Conservation (phyloP, 73 alveolate species). For the Paramecium caudatum region DNA sequence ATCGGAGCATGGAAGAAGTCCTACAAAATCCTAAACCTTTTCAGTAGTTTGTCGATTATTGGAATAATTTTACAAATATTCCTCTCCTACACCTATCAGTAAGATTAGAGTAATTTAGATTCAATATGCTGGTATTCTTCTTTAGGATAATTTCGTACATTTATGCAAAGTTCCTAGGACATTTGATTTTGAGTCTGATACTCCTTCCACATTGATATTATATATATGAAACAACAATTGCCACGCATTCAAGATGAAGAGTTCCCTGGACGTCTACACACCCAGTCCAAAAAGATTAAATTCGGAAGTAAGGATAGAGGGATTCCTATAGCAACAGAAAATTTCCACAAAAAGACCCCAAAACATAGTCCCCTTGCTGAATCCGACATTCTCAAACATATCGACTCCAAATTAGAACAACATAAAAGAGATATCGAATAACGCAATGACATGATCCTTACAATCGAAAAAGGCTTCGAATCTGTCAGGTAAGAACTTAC, state of each 20-base stretch:
- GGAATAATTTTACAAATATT: constrained; percentile 28
- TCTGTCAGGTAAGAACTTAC: constrained; percentile 35
- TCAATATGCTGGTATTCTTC: background rate
- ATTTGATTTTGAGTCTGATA: constrained; percentile 46
- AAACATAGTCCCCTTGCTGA: constrained; percentile 42
- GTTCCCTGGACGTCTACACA: constrained; percentile 53
- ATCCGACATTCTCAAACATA: constrained; percentile 18
- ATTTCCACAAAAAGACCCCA: constrained; percentile 5
- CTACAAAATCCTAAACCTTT: background rate
- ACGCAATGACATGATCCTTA: constrained; percentile 53
- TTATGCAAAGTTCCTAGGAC: background rate
- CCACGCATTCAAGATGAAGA: constrained; percentile 45
- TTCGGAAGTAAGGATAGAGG: background rate
- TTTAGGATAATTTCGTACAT: constrained; percentile 11
- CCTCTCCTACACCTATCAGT: constrained; percentile 25
- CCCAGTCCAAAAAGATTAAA: background rate
- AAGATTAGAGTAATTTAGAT: background rate
- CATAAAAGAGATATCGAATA: constrained; percentile 37
- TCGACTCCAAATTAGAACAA: constrained; percentile 26
- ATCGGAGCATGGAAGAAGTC: background rate
- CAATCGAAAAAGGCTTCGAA: constrained; percentile 63
- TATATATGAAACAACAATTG: background rate
- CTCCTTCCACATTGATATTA: constrained; percentile 41
- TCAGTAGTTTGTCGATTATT: background rate
- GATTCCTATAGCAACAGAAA: background rate